These are phyloP conservation scores for Sporobolomyces phaffii DNA, from an alignment of 768 basidiomycete genomes.

Conservation along the genomic window DNA sequence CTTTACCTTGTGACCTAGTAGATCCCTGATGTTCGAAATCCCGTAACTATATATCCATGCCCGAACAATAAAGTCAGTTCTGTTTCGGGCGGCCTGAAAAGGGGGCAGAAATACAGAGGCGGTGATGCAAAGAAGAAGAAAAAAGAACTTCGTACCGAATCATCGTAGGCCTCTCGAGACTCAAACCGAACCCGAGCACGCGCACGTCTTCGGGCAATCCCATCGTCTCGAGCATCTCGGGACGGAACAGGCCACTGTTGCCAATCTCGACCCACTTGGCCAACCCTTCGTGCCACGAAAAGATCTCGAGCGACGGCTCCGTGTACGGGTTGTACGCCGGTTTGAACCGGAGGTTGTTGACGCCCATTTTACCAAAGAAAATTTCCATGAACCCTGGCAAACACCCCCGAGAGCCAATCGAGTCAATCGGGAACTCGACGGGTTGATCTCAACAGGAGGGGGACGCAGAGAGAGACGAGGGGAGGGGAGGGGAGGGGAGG, in stretches of 20 bases:
- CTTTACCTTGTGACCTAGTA: conserved; percentile 97
- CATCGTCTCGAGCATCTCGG: conserved; percentile 99
- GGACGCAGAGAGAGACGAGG: neutral
- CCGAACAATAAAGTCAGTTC: neutral
- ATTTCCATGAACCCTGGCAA: conserved; percentile 87
- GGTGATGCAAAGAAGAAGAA: neutral
- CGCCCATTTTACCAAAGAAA: conserved; percentile 97
- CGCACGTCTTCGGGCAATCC: conserved; percentile 93
- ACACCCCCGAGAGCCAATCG: no score
- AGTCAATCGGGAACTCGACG: no score
- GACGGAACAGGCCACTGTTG: conserved; percentile 94
- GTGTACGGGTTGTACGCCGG: conserved; percentile 98
- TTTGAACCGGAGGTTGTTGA: conserved; percentile 89
- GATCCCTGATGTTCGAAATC: conserved; percentile 90
- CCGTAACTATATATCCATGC: conserved; percentile 63
- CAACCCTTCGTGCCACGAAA: conserved; percentile 91
- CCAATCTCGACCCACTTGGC: conserved; percentile 96
- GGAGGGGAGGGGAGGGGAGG: no score
- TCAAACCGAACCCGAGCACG: conserved; percentile 94
- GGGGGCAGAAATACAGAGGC: neutral
- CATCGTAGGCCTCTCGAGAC: conserved; percentile 95
- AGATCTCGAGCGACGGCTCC: conserved; percentile 96
- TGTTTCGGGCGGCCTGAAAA: no score
- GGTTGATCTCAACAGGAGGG: no score
- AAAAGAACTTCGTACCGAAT: conserved; percentile 62